Evolutionary conservation across 345 rosid species (phyloP).

Genomic region (Salix exigua): DNA sequence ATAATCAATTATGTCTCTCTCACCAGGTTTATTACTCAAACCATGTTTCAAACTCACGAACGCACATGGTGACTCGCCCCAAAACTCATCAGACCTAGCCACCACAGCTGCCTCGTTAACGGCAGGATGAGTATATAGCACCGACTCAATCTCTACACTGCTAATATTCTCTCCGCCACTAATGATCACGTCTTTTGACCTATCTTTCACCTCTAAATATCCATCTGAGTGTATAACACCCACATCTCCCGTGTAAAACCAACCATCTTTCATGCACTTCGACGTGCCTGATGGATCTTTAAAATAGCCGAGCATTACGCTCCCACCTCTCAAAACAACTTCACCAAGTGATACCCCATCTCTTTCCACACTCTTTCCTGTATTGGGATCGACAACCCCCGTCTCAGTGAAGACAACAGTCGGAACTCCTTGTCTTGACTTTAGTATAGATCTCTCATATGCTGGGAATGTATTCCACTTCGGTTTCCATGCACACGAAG

Average conservation of each 20-base stretch:
- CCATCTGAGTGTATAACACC: constrained; percentile 26
- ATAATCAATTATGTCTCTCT: constrained; percentile 48
- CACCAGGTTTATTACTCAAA: not conserved
- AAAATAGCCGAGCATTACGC: constrained; percentile 18
- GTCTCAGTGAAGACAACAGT: constrained; percentile 9
- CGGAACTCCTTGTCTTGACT: constrained; percentile 26
- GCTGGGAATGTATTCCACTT: constrained; percentile 20
- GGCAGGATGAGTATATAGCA: constrained; percentile 13
- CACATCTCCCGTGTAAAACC: constrained; percentile 27
- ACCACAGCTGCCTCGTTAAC: constrained; percentile 28
- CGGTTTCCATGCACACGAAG: constrained; percentile 20
- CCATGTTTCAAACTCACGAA: constrained; percentile 18
- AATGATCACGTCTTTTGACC: constrained; percentile 28
- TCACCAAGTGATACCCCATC: constrained; percentile 21
- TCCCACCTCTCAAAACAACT: constrained; percentile 19
- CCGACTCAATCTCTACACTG: constrained; percentile 24
- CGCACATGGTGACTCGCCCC: constrained; percentile 31
- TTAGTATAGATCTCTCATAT: constrained; percentile 11
- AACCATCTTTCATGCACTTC: constrained; percentile 15
- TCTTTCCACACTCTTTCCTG: constrained; percentile 12
- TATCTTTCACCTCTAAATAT: constrained; percentile 23
- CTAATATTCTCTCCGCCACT: constrained; percentile 32
- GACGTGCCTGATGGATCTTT: constrained; percentile 14
- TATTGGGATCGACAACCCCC: constrained; percentile 4
- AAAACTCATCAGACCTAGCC: constrained; percentile 20